Conservation (phyloP, 306 rosid genomes). For the Morella rubra region DNA sequence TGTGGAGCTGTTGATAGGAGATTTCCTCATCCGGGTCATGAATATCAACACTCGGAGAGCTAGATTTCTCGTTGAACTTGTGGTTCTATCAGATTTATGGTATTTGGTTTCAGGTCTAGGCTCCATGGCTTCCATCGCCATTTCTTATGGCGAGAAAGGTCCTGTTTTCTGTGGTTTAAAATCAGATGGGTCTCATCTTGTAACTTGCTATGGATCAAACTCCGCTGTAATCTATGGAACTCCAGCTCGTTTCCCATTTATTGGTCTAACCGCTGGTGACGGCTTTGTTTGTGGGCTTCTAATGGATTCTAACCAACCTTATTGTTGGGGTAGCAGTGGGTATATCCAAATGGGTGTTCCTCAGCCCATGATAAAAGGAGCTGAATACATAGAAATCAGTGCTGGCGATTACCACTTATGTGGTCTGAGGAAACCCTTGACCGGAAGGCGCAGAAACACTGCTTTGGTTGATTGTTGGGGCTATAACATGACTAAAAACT, state of each 20-base stretch:
- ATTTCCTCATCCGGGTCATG: slow-evolving; percentile 35
- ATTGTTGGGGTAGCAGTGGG: slow-evolving; percentile 89
- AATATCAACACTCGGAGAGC: slow-evolving; percentile 40
- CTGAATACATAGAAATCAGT: slow-evolving; percentile 74
- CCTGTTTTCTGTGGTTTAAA: slow-evolving; percentile 71
- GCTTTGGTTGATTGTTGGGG: slow-evolving; percentile 96
- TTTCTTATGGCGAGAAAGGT: slow-evolving; percentile 87
- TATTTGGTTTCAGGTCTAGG: slow-evolving; percentile 65
- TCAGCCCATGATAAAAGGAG: slow-evolving; percentile 68
- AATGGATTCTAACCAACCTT: slow-evolving; percentile 72
- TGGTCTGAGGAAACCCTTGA: slow-evolving; percentile 63
- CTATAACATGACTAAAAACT: slow-evolving; percentile 82
- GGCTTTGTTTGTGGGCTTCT: slow-evolving; percentile 94
- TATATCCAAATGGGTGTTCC: slow-evolving; percentile 85
- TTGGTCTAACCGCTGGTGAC: slow-evolving; percentile 83
- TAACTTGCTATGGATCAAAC: slow-evolving; percentile 74
- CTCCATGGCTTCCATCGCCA: slow-evolving; percentile 87
- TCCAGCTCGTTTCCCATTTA: slow-evolving; percentile 59
- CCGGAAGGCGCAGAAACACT: slow-evolving; percentile 55
- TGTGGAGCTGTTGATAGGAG: slow-evolving; percentile 39
- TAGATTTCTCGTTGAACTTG: slow-evolving; percentile 31
- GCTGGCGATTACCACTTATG: slow-evolving; percentile 95
- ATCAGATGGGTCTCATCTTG: slow-evolving; percentile 89
- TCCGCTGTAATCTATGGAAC: slow-evolving; percentile 74
- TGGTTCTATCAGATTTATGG: slow-evolving; percentile 49